Percentiles rank a stretch among this genome's conserved stretches.
These are phyloP conservation scores for Calonectria fujianensis DNA, from an alignment of 2,329 filamentous ascomycete species.

Conservation along the genomic window DNA sequence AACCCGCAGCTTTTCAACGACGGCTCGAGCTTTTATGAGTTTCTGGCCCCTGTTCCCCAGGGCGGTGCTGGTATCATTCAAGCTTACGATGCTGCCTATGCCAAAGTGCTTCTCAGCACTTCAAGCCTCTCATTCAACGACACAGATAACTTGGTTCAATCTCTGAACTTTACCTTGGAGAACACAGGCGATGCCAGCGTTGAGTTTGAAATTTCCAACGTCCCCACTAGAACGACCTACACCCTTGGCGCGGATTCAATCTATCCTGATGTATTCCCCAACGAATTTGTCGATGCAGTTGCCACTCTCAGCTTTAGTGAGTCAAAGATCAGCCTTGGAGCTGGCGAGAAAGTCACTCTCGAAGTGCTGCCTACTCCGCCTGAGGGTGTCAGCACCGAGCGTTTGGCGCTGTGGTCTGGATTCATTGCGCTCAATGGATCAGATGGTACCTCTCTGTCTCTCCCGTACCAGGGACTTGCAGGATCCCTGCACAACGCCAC, in stretches of 20 bases:
- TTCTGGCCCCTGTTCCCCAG: conserved; percentile 74
- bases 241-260: conserved; percentile 62
- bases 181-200: conserved; percentile 71
- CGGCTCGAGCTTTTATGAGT: conserved; percentile 58
- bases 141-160: conserved; percentile 72
- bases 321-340: conserved; percentile 65
- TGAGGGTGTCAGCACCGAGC: conserved; percentile 54
- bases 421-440: conserved; percentile 64
- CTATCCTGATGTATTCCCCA: conserved; percentile 66
- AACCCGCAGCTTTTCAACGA: conserved; percentile 70
- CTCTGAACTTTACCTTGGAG: conserved; percentile 71
- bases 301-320: conserved; percentile 66
- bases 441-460: conserved; percentile 60
- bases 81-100: conserved; percentile 75
- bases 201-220: conserved; percentile 71
- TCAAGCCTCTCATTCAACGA: conserved; percentile 80
- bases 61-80: conserved; percentile 77
- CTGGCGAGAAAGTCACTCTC: conserved; percentile 65
- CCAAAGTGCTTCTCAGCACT: conserved; percentile 71
- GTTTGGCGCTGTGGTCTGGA: conserved; percentile 65
- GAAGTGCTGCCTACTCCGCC: conserved; percentile 67
- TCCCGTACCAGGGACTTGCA: conserved; percentile 65
- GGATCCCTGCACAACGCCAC: conserved; percentile 59
- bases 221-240: conserved; percentile 72
- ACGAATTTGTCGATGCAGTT: conserved; percentile 62